These are phyloP conservation scores for Cyclotella distinguenda DNA, from an alignment of 108 stramenopile genomes.

Conservation along the genomic window DNA sequence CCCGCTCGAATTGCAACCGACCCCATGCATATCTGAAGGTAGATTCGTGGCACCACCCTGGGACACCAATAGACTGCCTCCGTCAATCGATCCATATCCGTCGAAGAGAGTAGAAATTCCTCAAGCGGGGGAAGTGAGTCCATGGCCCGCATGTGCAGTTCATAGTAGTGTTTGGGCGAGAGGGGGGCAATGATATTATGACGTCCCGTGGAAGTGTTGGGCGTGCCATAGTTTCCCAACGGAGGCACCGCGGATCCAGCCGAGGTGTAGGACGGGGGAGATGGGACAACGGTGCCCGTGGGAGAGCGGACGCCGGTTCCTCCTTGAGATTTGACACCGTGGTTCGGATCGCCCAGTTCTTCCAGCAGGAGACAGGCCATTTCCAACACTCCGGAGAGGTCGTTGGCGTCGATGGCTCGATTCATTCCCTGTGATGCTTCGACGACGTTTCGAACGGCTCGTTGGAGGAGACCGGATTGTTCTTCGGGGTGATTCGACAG, in stretches of 20 bases:
- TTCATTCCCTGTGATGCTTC: conserved; percentile 81
- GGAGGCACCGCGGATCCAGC: conserved; percentile 40
- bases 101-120: no score
- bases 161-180: conserved; percentile 97
- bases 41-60: conserved; percentile 94
- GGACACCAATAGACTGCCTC: conserved; percentile 93
- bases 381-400: conserved; percentile 75
- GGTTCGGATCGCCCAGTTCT: conserved; percentile 87
- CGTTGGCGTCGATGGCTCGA: conserved; percentile 76
- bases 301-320: neutral
- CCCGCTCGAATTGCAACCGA: conserved; percentile 89
- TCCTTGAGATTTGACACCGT: conserved; percentile 45
- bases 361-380: conserved; percentile 89
- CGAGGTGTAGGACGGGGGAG: conserved; percentile 28
- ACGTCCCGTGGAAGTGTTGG: conserved; percentile 24
- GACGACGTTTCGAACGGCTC: conserved; percentile 64
- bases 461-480: conserved; percentile 37
- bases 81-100: conserved; percentile 88
- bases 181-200: conserved; percentile 70
- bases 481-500: conserved; percentile 23
- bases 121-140: conserved; percentile 94
- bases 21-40: conserved; percentile 96
- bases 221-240: conserved; percentile 33
- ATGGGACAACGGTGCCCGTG: conserved; percentile 1
- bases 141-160: conserved; percentile 95